These are phyloP conservation scores for Sechiopsis laciniata DNA, from an alignment of 306 rosid species.

Conservation along the genomic window DNA sequence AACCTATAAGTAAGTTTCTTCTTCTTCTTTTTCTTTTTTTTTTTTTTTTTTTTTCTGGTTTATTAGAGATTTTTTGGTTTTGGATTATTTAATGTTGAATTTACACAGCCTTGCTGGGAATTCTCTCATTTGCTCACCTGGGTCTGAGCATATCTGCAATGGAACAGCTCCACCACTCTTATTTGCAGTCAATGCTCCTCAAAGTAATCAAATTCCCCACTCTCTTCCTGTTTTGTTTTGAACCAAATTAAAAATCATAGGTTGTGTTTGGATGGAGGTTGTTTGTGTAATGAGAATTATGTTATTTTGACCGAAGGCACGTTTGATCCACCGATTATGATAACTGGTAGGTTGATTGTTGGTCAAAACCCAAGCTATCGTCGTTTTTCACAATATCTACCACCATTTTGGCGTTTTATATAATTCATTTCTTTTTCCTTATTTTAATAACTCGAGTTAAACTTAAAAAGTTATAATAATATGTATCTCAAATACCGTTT, in stretches of 20 bases:
- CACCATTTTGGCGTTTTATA: too few relatives aligned
- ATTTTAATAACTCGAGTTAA: too few relatives aligned
- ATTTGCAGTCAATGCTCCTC: constrained; percentile 40
- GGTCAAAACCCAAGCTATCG: too few relatives aligned
- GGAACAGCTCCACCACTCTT: constrained; percentile 36
- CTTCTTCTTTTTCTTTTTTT: not conserved
- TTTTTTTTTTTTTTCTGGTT: not conserved
- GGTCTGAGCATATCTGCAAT: constrained; percentile 50
- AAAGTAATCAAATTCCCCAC: constrained; percentile 47
- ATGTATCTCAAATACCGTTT: too few relatives aligned
- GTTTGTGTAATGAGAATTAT: too few relatives aligned
- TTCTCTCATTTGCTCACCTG: constrained; percentile 60
- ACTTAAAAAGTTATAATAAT: too few relatives aligned
- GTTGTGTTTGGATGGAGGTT: too few relatives aligned
- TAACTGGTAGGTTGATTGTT: too few relatives aligned
- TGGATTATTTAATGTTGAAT: constrained; percentile 25
- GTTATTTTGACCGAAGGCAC: too few relatives aligned
- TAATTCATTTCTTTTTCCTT: too few relatives aligned
- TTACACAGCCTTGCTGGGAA: constrained; percentile 68
- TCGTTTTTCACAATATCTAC: too few relatives aligned
- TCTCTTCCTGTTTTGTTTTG: constrained; percentile 11
- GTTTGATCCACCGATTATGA: too few relatives aligned
- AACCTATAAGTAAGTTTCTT: constrained; percentile 64
- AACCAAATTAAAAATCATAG: not conserved
- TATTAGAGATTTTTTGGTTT: not conserved